Percentiles rank a stretch among this genome's conserved stretches.
These are phyloP conservation scores for Linanthus parryae DNA, from an alignment of 148 eudicot species.

Conservation along the genomic window DNA sequence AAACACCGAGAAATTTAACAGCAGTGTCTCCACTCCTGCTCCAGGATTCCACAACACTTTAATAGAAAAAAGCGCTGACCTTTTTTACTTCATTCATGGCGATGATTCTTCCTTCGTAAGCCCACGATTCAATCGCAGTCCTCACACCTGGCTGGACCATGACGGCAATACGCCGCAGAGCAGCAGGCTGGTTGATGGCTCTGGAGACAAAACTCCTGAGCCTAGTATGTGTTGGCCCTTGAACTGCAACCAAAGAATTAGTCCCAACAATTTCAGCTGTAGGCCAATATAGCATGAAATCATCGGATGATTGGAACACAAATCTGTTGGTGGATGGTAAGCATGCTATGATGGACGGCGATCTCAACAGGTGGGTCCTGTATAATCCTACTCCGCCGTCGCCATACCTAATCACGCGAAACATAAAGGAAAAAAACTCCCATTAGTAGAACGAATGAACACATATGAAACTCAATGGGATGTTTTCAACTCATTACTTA, in stretches of 20 bases:
- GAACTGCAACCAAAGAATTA: conserved; percentile 25
- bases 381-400: conserved; percentile 31
- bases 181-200: conserved; percentile 32
- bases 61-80: not conserved
- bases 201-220: conserved; percentile 19
- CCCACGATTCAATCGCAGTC: conserved; percentile 25
- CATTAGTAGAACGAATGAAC: too few species aligned
- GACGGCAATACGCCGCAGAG: conserved; percentile 23
- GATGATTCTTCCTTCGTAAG: conserved; percentile 17
- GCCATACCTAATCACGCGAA: conserved; percentile 34
- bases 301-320: conserved; percentile 21
- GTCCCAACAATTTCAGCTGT: conserved; percentile 25
- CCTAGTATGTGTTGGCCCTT: conserved; percentile 28
- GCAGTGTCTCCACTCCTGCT: too few species aligned
- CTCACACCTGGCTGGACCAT: conserved; percentile 26
- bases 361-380: conserved; percentile 35
- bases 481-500: conserved; percentile 7
- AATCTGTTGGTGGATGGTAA: conserved; percentile 33
- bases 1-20: too few species aligned
- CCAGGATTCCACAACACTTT: too few species aligned
- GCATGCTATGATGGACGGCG: conserved; percentile 39
- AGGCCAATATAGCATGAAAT: conserved; percentile 35
- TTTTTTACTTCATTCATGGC: conserved; percentile 21
- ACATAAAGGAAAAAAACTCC: too few species aligned
- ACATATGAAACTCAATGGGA: too few species aligned